These are phyloP conservation scores for Chenopodium suecicum DNA, from an alignment of 148 eudicot genomes.

Conservation along the genomic window DNA sequence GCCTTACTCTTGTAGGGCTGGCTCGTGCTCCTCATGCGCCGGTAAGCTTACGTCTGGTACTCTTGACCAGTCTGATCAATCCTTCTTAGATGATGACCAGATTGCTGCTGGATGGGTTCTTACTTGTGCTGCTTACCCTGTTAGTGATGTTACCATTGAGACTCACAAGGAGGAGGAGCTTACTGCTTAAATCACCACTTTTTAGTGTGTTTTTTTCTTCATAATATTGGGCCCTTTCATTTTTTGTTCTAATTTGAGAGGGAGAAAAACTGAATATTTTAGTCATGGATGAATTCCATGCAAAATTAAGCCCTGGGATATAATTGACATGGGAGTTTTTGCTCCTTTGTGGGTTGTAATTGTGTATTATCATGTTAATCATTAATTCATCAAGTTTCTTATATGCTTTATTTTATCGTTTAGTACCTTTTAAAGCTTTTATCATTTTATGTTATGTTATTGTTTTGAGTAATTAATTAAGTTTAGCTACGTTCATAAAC, in stretches of 20 bases:
- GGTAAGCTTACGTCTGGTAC: slow-evolving; percentile 53
- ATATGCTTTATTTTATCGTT: neutral
- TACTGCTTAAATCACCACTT: slow-evolving; percentile 22
- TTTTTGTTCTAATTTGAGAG: neutral
- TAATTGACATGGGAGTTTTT: neutral
- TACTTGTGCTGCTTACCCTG: slow-evolving; percentile 77
- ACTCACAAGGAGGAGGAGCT: slow-evolving; percentile 89
- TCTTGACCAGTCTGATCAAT: slow-evolving; percentile 66
- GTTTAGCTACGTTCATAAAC: too few relatives aligned
- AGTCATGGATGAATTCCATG: neutral
- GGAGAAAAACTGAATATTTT: neutral
- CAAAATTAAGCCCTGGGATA: neutral
- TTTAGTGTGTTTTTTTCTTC: neutral
- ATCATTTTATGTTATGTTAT: too few relatives aligned
- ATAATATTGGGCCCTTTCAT: neutral
- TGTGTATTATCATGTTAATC: slow-evolving; percentile 2
- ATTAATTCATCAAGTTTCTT: slow-evolving; percentile 5
- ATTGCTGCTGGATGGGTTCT: slow-evolving; percentile 61
- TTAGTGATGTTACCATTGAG: slow-evolving; percentile 53
- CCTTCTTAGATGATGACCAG: slow-evolving; percentile 81
- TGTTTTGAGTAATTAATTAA: too few relatives aligned
- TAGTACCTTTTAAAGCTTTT: too few relatives aligned
- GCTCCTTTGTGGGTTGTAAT: neutral
- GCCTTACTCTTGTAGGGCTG: slow-evolving; percentile 89
- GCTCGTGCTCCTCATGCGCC: slow-evolving; percentile 78